These are phyloP conservation scores for Neurospora sp. DNA, from an alignment of 2,329 filamentous ascomycete genomes.

Conservation along the genomic window DNA sequence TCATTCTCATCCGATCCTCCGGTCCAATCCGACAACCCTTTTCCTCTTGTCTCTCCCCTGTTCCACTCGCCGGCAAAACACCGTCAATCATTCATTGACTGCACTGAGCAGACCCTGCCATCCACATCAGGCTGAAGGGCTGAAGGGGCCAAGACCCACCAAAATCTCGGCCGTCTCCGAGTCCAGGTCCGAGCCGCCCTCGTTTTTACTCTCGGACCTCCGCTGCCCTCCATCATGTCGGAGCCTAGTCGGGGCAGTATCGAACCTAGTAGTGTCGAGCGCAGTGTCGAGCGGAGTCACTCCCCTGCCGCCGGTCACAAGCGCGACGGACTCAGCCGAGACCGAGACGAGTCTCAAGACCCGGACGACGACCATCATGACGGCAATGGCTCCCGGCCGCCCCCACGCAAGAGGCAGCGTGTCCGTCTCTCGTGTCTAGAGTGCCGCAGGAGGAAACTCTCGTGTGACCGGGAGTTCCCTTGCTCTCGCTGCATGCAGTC, in stretches of 20 bases:
- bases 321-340: neutral
- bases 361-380: conserved; percentile 3
- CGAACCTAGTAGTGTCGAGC: conserved; percentile 11
- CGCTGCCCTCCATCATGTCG: conserved; percentile 15
- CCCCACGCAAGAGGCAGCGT: conserved; percentile 47
- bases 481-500: conserved; percentile 54
- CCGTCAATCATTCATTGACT: neutral
- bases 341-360: neutral
- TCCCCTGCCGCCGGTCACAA: conserved; percentile 5
- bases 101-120: neutral
- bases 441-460: conserved; percentile 50
- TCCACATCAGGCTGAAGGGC: neutral
- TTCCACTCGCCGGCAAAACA: neutral
- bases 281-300: conserved; percentile 10
- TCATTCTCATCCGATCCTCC: neutral
- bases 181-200: neutral
- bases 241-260: conserved; percentile 11
- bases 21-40: neutral
- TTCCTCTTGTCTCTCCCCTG: neutral
- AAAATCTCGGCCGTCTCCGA: neutral
- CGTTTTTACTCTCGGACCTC: neutral
- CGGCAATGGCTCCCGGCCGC: conserved; percentile 18
- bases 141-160: neutral
- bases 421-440: conserved; percentile 50
- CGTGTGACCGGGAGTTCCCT: conserved; percentile 50